Conservation (phyloP, 2,329 filamentous ascomycete genomes). For the Verticillium tricorpus region DNA sequence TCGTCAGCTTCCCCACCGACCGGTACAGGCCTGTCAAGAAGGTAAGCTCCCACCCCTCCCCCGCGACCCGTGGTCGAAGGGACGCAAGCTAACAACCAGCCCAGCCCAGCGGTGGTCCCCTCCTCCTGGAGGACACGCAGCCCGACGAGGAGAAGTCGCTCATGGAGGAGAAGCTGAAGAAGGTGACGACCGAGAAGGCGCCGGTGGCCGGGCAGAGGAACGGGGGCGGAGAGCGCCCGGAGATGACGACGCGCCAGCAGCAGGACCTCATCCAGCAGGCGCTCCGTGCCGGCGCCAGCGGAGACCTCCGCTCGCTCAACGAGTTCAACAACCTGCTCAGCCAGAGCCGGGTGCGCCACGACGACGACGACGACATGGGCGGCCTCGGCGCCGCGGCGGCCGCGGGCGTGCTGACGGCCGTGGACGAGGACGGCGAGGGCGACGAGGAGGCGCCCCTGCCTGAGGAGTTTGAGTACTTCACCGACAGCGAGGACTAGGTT, state of each 20-base stretch:
- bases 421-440: constrained; percentile 78
- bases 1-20: constrained; percentile 84
- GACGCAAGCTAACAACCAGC: neutral
- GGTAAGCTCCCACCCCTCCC: constrained; percentile 44
- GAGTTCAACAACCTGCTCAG: constrained; percentile 40
- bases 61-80: no score
- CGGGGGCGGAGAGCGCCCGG: constrained; percentile 26
- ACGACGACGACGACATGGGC: constrained; percentile 37
- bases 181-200: constrained; percentile 60
- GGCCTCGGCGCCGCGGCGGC: constrained; percentile 61
- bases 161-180: constrained; percentile 91
- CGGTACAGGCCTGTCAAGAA: constrained; percentile 89
- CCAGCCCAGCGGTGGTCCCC: constrained; percentile 86
- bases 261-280: constrained; percentile 22
- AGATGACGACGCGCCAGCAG: constrained; percentile 19
- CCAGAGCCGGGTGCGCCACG: constrained; percentile 15
- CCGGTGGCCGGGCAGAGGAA: constrained; percentile 44
- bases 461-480: constrained; percentile 73
- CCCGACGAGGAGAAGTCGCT: constrained; percentile 74
- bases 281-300: constrained; percentile 16
- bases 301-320: constrained; percentile 28
- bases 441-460: constrained; percentile 69
- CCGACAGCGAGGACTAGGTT: constrained; percentile 51
- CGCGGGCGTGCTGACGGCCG: constrained; percentile 75
- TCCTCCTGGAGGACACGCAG: constrained; percentile 82